Evolutionary conservation across 257 asterid species (phyloP).

Genomic region (Cynanchum wilfordii): DNA sequence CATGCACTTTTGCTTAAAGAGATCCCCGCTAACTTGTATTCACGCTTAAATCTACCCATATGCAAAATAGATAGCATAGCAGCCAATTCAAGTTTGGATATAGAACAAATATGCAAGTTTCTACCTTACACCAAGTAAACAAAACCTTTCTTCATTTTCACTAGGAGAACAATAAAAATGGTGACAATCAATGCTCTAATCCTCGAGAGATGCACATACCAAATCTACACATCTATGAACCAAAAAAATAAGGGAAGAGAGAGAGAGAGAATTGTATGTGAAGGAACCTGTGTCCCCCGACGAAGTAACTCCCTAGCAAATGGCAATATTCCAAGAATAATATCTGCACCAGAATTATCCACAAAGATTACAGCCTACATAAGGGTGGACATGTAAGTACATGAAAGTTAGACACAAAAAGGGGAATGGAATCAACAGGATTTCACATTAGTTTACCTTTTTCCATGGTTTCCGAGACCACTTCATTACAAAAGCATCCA

Average conservation of each 20-base stretch:
- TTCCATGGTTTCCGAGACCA: slow-evolving; percentile 69
- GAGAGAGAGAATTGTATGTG: not conserved
- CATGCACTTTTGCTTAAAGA: not conserved
- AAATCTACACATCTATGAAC: not conserved
- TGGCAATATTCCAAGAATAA: slow-evolving; percentile 89
- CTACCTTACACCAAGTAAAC: not conserved
- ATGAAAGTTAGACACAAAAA: not conserved
- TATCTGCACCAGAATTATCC: slow-evolving; percentile 96
- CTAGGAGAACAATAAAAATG: not conserved
- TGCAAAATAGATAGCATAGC: not conserved
- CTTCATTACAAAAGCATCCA: slow-evolving; percentile 64
- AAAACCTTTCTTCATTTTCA: not conserved
- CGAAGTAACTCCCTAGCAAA: slow-evolving; percentile 89
- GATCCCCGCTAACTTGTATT: not conserved
- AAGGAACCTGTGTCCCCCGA: slow-evolving; percentile 73
- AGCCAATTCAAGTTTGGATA: not conserved
- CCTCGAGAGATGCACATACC: not conserved
- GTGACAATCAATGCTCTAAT: not conserved
- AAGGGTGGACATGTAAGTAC: slow-evolving; percentile 21
- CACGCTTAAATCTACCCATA: not conserved
- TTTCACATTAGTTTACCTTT: slow-evolving; percentile 38
- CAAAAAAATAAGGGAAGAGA: slow-evolving; percentile 1
- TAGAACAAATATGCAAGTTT: not conserved
- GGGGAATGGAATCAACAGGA: slow-evolving; percentile 4
- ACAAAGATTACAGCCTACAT: slow-evolving; percentile 83